Base-by-base conservation (phyloP, 2,329 filamentous ascomycete species). In the Aspergillus fijiensis region DNA sequence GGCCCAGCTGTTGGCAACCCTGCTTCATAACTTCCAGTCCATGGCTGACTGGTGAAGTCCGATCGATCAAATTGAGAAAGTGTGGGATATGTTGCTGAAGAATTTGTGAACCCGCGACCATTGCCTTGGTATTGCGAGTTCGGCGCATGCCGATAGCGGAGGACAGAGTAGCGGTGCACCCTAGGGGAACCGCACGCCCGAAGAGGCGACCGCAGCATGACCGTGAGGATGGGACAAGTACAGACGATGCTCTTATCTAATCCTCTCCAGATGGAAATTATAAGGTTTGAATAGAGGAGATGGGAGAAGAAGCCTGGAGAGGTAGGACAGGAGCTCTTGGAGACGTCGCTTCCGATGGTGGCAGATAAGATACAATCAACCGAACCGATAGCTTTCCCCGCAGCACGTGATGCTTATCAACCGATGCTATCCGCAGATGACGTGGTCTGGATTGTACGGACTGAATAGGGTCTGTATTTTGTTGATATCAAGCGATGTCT, bases 11-110 rank as follows among this genome's bases (percentile, higher is more conserved):
- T 89, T 3, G 85, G 85, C 55, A 82, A 76, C 5, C 82, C 84
- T 5, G 87, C 77, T 69, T 89, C 87, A 76, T 89, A 89, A 63
- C 80, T 82, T 49, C 82, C 81, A 9, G 85, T 86, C 72, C 82
- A 89, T 19, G 83, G 83, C 69, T 88, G 85, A 55, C 81, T 83
- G 59, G 83, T 81, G 64, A 89, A 89, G 74, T 89, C 86, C 9
- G 85, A 85, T 45, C 85, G 82, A 65, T 82, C 79, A 66, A 85
- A 87, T 61, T 83, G 78, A 25, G 81, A 81, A 1, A 70, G 77
- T 4, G 80, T 81, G 52, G 74, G 66, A 49, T 75, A 70, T 29
- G 72, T 74, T 12, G 72, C 69, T 29, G 75, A 74, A 59, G 67
- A 64, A 58, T 66, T 66, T 49, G 70, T 66, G 21, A 76, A 62